Percentiles rank a stretch among this genome's conserved stretches.
These are phyloP conservation scores for Aspergillus alliaceus DNA, from an alignment of 2,329 filamentous ascomycete species.

Conservation along the genomic window DNA sequence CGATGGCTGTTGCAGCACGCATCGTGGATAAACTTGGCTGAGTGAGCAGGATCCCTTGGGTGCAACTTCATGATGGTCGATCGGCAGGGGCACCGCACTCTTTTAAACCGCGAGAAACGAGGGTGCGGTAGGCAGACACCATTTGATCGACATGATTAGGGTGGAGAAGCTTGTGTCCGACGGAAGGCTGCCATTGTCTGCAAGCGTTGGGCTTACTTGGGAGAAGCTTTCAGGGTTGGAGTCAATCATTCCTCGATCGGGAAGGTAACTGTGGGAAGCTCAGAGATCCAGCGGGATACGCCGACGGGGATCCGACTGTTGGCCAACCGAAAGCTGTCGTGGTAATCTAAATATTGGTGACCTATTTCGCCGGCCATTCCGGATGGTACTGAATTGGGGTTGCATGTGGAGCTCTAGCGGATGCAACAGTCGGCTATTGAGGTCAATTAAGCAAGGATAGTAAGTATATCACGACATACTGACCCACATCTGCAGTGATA, in stretches of 20 bases:
- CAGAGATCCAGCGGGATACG: neutral
- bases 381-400: neutral
- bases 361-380: neutral
- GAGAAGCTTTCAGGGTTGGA: neutral
- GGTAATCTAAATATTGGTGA: neutral
- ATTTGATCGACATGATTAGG: neutral
- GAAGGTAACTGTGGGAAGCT: neutral
- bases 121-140: neutral
- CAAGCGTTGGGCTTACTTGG: neutral
- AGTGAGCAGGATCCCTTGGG: neutral
- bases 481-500: neutral
- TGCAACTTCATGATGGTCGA: neutral
- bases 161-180: neutral
- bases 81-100: neutral
- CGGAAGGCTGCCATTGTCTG: neutral
- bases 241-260: neutral
- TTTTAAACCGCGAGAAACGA: neutral
- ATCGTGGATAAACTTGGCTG: neutral
- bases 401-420: neutral
- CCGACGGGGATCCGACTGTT: neutral
- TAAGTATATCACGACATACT: neutral
- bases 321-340: neutral
- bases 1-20: constrained; percentile 3
- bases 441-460: neutral
- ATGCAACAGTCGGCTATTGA: neutral